Evolutionary conservation across 2,329 filamentous ascomycete species (phyloP).

Genomic region (Pestalotiopsis sp.): DNA sequence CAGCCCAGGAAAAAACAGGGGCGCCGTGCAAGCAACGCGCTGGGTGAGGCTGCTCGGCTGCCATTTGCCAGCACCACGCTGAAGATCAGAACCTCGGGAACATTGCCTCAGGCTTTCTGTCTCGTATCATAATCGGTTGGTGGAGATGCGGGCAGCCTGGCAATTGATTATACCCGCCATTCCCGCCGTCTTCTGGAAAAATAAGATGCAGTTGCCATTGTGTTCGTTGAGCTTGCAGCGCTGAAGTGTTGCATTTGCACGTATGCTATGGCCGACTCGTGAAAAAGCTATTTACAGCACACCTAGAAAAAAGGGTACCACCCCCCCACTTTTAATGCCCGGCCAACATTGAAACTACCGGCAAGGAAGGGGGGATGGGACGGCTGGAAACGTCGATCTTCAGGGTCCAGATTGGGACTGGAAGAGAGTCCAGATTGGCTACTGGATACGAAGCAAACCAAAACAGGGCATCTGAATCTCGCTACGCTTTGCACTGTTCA

Average conservation of each 20-base stretch:
- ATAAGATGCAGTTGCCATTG: background rate
- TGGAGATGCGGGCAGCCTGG: background rate
- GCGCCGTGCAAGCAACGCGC: background rate
- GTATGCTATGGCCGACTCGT: too few species aligned
- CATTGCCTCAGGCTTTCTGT: background rate
- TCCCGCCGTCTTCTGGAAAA: background rate
- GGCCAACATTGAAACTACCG: background rate
- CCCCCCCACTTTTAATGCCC: background rate
- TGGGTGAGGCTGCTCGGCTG: background rate
- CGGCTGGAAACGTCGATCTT: slow-evolving; percentile 1
- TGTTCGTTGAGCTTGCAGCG: too few species aligned
- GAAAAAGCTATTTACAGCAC: background rate
- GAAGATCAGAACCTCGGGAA: background rate
- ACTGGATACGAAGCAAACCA: background rate
- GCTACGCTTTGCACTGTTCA: background rate
- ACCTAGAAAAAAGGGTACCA: background rate
- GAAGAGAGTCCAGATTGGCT: background rate
- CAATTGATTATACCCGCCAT: background rate
- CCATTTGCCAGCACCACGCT: background rate
- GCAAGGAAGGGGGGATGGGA: background rate
- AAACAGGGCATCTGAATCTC: background rate
- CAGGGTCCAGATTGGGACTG: background rate
- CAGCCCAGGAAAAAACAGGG: background rate
- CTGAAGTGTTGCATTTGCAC: background rate
- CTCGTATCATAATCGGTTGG: background rate